These are phyloP conservation scores for Chiua virens DNA, from an alignment of 768 basidiomycete genomes.

Conservation along the genomic window DNA sequence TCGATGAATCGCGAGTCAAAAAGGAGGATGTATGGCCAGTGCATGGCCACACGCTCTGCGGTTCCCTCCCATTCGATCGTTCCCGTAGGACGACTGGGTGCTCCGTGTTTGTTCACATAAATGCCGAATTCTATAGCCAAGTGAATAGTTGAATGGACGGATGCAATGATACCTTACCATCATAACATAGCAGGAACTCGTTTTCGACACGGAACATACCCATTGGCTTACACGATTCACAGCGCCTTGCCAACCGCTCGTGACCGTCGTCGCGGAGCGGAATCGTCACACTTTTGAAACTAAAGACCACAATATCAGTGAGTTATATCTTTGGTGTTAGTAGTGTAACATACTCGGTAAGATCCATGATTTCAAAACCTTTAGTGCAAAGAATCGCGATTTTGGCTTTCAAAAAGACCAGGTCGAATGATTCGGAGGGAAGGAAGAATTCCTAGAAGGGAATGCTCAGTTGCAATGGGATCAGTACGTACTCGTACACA, in stretches of 20 bases:
- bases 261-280: slow-evolving; percentile 77
- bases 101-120: slow-evolving; percentile 91
- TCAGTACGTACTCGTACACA: slow-evolving; percentile 20
- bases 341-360: slow-evolving; percentile 67
- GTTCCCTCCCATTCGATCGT: slow-evolving; percentile 95
- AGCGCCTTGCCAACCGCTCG: slow-evolving; percentile 73
- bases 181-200: slow-evolving; percentile 88
- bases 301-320: slow-evolving; percentile 25
- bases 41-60: slow-evolving; percentile 85
- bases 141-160: slow-evolving; percentile 2
- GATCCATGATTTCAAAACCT: slow-evolving; percentile 97
- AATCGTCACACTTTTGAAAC: slow-evolving; percentile 87
- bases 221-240: slow-evolving; percentile 77
- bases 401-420: slow-evolving; percentile 91
- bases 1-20: slow-evolving; percentile 92
- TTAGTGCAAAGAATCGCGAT: slow-evolving; percentile 92
- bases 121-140: slow-evolving; percentile 74
- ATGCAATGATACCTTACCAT: slow-evolving; percentile 51
- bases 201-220: slow-evolving; percentile 91
- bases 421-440: slow-evolving; percentile 85
- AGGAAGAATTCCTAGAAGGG: slow-evolving; percentile 78
- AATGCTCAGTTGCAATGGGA: not conserved
- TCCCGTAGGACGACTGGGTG: slow-evolving; percentile 65
- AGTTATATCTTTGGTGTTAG: not conserved
- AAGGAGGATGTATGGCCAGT: slow-evolving; percentile 83